Conservation (phyloP, 2,329 filamentous ascomycete genomes). For the Macrophomina phaseolina region DNA sequence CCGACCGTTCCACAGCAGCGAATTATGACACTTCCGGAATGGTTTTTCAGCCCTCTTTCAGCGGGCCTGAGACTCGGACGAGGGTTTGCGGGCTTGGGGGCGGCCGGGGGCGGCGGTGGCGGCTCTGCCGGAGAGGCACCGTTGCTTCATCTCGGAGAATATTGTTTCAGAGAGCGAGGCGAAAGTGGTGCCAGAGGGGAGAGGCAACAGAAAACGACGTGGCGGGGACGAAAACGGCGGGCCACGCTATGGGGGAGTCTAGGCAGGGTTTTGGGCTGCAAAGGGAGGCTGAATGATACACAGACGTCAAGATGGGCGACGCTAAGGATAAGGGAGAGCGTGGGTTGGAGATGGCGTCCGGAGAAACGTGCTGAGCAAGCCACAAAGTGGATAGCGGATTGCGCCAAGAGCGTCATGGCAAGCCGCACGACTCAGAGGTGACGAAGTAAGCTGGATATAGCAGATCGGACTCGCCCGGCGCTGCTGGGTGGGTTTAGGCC, state of each 20-base stretch:
- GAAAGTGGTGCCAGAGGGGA: neutral
- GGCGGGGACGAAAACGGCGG: neutral
- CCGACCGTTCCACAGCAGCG: neutral
- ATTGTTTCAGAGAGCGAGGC: constrained; percentile 13
- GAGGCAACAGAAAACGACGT: neutral
- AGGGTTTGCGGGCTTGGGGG: neutral
- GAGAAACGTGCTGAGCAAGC: constrained; percentile 17
- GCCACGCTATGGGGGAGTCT: constrained; percentile 5
- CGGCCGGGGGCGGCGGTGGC: neutral
- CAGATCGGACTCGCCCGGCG: neutral
- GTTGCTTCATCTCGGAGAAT: constrained; percentile 22
- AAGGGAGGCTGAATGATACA: constrained; percentile 13
- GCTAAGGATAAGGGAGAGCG: constrained; percentile 1
- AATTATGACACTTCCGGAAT: neutral
- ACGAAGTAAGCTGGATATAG: neutral
- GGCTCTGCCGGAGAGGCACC: neutral
- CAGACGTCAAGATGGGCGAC: neutral
- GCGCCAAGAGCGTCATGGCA: constrained; percentile 14
- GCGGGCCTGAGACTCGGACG: constrained; percentile 6
- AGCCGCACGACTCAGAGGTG: neutral
- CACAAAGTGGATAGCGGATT: constrained; percentile 1
- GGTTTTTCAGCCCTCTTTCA: constrained; percentile 23
- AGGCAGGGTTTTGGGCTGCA: constrained; percentile 12
- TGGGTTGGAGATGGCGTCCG: constrained; percentile 19
- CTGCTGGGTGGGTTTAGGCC: neutral